These are phyloP conservation scores for Epithemia pelagica DNA, from an alignment of 108 stramenopile species.

Conservation along the genomic window DNA sequence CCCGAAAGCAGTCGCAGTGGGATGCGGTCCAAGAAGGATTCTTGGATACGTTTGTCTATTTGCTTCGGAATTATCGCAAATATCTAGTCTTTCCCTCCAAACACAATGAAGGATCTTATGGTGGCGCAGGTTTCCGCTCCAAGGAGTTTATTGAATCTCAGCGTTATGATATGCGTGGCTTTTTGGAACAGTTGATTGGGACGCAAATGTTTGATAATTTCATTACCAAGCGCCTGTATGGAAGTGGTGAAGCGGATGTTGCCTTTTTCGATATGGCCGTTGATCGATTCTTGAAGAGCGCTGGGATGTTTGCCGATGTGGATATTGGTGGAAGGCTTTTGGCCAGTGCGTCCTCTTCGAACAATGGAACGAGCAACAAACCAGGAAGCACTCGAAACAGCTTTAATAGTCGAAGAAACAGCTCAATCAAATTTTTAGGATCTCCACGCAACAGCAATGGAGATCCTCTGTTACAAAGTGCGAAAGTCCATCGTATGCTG, in stretches of 20 bases:
- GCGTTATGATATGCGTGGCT: constrained; percentile 53
- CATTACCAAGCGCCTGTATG: constrained; percentile 76
- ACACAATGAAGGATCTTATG: constrained; percentile 68
- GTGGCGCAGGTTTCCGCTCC: constrained; percentile 70
- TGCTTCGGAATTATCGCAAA: constrained; percentile 78
- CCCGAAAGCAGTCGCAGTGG: constrained; percentile 60
- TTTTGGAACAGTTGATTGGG: constrained; percentile 60
- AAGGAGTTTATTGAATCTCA: constrained; percentile 65
- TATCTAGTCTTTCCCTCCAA: constrained; percentile 77
- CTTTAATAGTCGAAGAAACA: neutral
- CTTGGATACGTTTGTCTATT: constrained; percentile 66
- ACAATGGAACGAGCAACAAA: neutral
- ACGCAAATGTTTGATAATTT: constrained; percentile 86
- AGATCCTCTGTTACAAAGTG: constrained; percentile 69
- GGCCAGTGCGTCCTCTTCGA: constrained; percentile 5
- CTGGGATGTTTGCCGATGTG: constrained; percentile 54
- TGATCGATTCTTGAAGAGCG: constrained; percentile 65
- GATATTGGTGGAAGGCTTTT: constrained; percentile 31
- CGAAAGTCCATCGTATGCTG: constrained; percentile 59
- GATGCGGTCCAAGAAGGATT: constrained; percentile 82
- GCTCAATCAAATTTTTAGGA: neutral
- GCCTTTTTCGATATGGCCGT: constrained; percentile 77
- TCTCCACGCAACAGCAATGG: constrained; percentile 12
- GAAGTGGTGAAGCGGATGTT: constrained; percentile 75
- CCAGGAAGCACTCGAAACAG: constrained; percentile 1